Base-by-base conservation (phyloP, 768 basidiomycete species). In the Tricholoma furcatifolium region DNA sequence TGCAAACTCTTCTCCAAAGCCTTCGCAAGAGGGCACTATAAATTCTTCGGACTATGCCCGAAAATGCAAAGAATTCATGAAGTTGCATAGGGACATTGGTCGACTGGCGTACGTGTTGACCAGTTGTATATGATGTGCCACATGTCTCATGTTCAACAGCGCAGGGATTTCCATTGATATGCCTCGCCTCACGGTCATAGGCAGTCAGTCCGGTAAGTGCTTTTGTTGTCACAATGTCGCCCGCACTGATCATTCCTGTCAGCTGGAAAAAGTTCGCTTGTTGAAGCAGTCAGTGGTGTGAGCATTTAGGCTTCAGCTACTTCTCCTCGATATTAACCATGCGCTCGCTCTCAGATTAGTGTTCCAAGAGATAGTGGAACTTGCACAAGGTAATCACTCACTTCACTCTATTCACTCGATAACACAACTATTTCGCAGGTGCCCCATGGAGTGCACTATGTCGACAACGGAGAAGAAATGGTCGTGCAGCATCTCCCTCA, bases 301-400 rank as follows among this genome's bases (percentile, higher is more conserved):
- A 49, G 47, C 42, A n/a, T 24, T 43, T 2, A 32, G 9, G 11
- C 5, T 9, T 5, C 24, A 17, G 12, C 15, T 35, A 4, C 7
- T 11, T 20, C 17, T 9, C 5, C 17, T 43, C 31, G 21, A 40
- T 42, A 2, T 7, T 27, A 4, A 27, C 27, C 3, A 27, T 38
- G 9, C 30, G 3, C 9, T 36, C 10, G 0, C 35, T 38, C 27
- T n/a, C n/a, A 85, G 84, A 80, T 84, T 27, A 80, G 67, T 44
- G 82, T 85, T 24, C 83, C 84, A 10, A 69, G 84, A 30, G 84
- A 84, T 38, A 79, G 79, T 39, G 82, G 82, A 18, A 84, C 81
- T 0, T 84, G 83, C 47, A 84, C 81, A 0, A 70, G 80, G 83
- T 79, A 53, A 43, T 43, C 23, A 50, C 32, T 18, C 7, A 17